These are phyloP conservation scores for Kwoniella pini DNA, from an alignment of 768 basidiomycete genomes.

Conservation along the genomic window DNA sequence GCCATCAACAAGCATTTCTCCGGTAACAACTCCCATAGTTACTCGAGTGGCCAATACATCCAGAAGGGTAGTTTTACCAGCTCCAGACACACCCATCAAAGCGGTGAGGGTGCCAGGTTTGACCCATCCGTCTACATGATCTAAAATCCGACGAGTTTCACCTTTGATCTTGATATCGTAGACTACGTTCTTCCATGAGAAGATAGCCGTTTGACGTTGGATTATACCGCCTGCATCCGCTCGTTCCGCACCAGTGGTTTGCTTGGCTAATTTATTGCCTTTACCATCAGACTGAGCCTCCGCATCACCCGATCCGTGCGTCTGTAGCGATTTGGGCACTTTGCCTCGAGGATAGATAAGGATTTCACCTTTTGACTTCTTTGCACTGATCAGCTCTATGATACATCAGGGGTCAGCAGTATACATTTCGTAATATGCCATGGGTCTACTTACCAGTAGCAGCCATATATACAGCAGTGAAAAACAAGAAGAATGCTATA, in stretches of 20 bases:
- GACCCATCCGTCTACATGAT: conserved; percentile 53
- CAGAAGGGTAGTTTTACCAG: conserved; percentile 55
- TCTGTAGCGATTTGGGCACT: conserved; percentile 36
- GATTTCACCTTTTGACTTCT: conserved; percentile 55
- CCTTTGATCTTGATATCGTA: conserved; percentile 56
- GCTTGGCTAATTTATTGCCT: conserved; percentile 18
- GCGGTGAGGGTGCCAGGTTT: conserved; percentile 50
- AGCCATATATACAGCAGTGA: conserved; percentile 46
- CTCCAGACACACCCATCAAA: conserved; percentile 59
- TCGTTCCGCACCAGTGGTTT: conserved; percentile 1
- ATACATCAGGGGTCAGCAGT: too few relatives aligned
- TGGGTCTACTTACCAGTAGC: conserved; percentile 45
- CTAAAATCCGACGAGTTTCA: conserved; percentile 58
- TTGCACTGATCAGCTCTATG: conserved; percentile 49
- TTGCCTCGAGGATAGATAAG: conserved; percentile 53
- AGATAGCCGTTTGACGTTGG: conserved; percentile 53
- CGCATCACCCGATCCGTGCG: conserved; percentile 25
- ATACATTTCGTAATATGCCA: not conserved
- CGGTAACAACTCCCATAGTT: conserved; percentile 58
- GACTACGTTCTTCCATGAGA: conserved; percentile 54
- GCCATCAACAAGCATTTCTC: conserved; percentile 58
- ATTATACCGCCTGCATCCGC: conserved; percentile 34
- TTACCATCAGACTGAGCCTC: conserved; percentile 28
- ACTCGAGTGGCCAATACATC: conserved; percentile 54
- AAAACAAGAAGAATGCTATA: conserved; percentile 45